phyloP scores from a whole-genome alignment of 2,329 filamentous ascomycete species.

The Hymenoscyphus albidus region DNA sequence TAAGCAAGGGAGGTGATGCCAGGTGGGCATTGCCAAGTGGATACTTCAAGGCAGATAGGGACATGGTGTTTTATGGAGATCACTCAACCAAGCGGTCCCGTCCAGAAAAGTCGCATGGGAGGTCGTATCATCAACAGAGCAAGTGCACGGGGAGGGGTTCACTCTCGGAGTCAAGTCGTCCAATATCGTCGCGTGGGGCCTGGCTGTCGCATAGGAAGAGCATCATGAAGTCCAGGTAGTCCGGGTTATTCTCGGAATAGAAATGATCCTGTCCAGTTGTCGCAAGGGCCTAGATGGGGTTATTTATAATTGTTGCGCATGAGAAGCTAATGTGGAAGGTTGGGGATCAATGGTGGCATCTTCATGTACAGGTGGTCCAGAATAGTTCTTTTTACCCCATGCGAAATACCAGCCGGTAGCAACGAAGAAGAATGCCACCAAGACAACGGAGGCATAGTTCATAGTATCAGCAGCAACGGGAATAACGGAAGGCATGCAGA shows the following conservation, averaged over 20 bases:
- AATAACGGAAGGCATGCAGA: conserved; percentile 67
- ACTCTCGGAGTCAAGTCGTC: not conserved
- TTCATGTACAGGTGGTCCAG: conserved; percentile 34
- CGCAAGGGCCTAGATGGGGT: not conserved
- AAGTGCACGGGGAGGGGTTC: not conserved
- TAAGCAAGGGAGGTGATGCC: no score
- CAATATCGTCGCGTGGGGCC: not conserved
- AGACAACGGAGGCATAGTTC: conserved; percentile 64
- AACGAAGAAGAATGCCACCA: conserved; percentile 59
- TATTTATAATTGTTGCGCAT: conserved; percentile 1
- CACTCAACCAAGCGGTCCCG: not conserved
- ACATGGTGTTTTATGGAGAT: not conserved
- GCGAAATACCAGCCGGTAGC: conserved; percentile 63
- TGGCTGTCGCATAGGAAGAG: not conserved
- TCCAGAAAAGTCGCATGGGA: not conserved
- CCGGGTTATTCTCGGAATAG: not conserved
- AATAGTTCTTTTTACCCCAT: conserved; percentile 68
- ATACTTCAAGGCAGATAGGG: not conserved
- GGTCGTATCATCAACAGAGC: not conserved
- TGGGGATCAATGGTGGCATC: conserved; percentile 37
- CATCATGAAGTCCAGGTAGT: not conserved
- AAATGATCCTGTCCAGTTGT: not conserved
- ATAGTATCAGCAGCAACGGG: conserved; percentile 56
- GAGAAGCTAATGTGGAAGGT: conserved; percentile 15
- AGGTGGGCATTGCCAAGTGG: not conserved